Base-by-base conservation (phyloP, 2,329 filamentous ascomycete species). In the Aspergillus fumigatus region DNA sequence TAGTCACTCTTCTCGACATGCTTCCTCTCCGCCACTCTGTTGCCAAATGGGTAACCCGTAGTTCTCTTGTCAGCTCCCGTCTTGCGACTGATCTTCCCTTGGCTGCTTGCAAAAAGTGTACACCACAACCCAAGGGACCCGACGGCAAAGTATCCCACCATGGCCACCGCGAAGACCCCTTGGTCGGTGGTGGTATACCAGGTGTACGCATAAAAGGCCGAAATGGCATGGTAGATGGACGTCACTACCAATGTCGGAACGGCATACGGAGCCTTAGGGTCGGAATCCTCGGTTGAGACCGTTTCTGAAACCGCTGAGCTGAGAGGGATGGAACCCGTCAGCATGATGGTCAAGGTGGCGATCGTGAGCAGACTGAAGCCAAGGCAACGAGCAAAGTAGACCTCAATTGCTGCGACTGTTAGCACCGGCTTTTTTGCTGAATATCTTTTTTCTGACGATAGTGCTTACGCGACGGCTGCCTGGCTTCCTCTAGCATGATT, bases 341-440 rank as follows among this genome's bases (percentile, higher is more conserved):
- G 80, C 38, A 90, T 78, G 40, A 92, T 74, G n/a, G 82, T 80
- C 11, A 88, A 73, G 6, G 86, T 67, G 32, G 84, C 85, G 27
- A 93, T 75, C 9, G 84, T 77, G 23, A 92, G 76, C 48, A 91
- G 80, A 29, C 85, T 77, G 55, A 92, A 77, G 60, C 88, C 89
- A 1, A 91, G 80, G 27, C 82, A 84, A 45, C 89, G 87, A 52
- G 85, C 85, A 70, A 92, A 86, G 79, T 93, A 93, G 55, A 83
- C 75, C 72, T 92, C 88, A 32, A 90, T 78, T 25, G 75, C 85
- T 84, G 62, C 11, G 21, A 23, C 11, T 1, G 23, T 47, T 47
- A 47, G 23, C 43, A 26, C 21, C 41, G 7, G 19, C n/a, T n/a
- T 45, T 23, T 11, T 2, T 21, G 41, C 8, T 6, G 8, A 23